A percentile compares a stretch with the other conserved stretches of the same genome.
Conservation (phyloP, 176 grass and related monocot genomes). For the Oryza nivara region DNA sequence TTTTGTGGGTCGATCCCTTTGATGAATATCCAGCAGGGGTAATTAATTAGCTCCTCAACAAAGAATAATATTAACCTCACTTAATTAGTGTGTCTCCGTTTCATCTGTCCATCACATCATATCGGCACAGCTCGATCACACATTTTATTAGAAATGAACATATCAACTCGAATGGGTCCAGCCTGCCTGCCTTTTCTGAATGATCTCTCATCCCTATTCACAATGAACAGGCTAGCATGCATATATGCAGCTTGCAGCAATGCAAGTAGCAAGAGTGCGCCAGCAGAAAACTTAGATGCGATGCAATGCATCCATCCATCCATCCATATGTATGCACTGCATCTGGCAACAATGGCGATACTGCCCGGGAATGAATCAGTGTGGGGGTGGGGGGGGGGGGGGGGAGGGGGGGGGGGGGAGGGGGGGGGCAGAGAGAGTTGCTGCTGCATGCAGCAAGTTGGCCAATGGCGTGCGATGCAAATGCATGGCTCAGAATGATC, state of each 20-base stretch:
- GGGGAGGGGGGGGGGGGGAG: no score
- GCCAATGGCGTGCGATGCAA: no score
- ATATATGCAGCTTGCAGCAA: neutral
- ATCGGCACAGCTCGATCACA: neutral
- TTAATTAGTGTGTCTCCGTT: no score
- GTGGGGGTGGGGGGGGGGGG: no score
- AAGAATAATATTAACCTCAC: no score
- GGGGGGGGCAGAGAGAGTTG: no score
- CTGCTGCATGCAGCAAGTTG: no score
- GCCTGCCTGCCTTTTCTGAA: neutral
- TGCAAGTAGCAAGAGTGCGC: neutral
- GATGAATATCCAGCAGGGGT: no score
- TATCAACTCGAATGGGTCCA: neutral
- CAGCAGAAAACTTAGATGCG: neutral
- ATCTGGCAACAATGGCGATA: neutral
- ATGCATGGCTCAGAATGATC: neutral
- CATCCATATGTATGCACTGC: neutral
- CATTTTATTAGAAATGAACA: neutral
- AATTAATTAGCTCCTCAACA: no score
- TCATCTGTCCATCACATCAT: neutral
- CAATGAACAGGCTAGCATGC: neutral
- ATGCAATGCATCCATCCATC: no score
- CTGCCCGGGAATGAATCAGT: neutral
- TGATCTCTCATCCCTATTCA: neutral
- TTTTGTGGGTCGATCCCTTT: neutral